Base-by-base conservation (phyloP, 169 alveolate species). In the Plasmodium berghei region DNA sequence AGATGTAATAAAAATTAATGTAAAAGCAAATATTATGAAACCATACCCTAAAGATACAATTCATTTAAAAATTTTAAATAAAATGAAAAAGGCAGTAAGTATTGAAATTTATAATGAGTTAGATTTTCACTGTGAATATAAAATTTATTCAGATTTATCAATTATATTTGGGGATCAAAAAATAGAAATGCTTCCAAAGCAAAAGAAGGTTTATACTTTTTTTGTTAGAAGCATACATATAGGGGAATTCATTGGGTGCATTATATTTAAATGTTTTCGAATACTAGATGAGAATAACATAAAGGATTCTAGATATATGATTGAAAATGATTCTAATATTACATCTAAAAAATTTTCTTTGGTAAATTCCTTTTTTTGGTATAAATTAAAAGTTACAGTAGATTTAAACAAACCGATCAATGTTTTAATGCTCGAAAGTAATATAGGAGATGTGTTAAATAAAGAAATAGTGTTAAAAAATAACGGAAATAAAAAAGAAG, bases 201-300 rank as follows among this genome's bases (percentile, higher is more conserved):
- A 83, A 54, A 83, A 40, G 28, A 83, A 83, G 22, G 4, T 61
- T 3, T 83, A 83, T 48, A 83, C 80, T 16, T 83, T 83, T 54
- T 83, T 54, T 62, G 54, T 83, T 22, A 54, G 55, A 34, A 83
- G 85, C 67, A 72, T 59, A 55, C 90, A 83, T 18, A 83, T 83
- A 54, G 90, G 90, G 9, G 90, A 83, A 67, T 83, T 67, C 16
- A 45, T 83, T 46, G 90, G 90, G 0, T 83, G 90, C 24, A 49
- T 83, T 40, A 83, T 83, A 22, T 83, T 83, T 16, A 83, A 83
- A 49, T 67, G 55, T 54, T 49, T 56, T 48, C 28, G 56, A 26
- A 20, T 42, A 4, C 24, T 67, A 14, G 72, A 28, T 67, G 20
- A 14, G 48, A 26, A 46, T 9, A 8, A 55, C 24, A 26, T 9